Evolutionary conservation across 805 yeast genomes (phyloP), one percentile per base, ranked within the genome.

Genomic region (Yarrowia keelungensis): DNA sequence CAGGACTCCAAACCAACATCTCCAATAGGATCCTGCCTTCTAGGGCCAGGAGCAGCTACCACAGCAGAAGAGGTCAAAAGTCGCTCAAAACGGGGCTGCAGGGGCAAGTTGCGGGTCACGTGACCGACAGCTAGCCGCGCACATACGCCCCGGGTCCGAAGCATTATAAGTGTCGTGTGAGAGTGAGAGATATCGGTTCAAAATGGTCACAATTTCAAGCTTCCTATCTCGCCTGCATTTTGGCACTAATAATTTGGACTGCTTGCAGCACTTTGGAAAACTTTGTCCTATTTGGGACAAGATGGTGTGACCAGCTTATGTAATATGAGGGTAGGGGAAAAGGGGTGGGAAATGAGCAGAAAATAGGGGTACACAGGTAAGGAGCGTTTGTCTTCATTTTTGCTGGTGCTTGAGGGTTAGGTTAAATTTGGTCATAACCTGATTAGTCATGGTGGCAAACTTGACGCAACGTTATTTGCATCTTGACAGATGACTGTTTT

Each of bases 221-320:
- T 26, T 26, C 32, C 32, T 26, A 26, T 26, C 32, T 26, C 32
- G 32, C 43, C 45, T 53, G 59, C 59, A 38, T 22, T 39, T 39
- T 22, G 14, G 14, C 22, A 16, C 56, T 35, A 51, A 51, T 35
- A 51, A 10, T 51, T 51, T 50, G 35, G 54, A 35, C n/a, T 19
- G 19, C 41, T 35, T 50, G 54, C 54, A 53, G 45, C 56, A 36
- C 22, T 5, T 5, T 14, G 19, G 9, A 5, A 53, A 53, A 53
- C 16, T 53, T 53, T 39, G 36, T 39, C 59, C 59, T 7, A 39
- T 39, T 53, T 39, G 45, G 59, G 59, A 53, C 43, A 19, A 26
- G 32, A 26, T 53, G 58, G 58, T 38, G 58, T 35, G 41, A 32
- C 54, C 36, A 22, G 51, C 51, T 49, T 49, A 49, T 32, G 19